phyloP scores from a whole-genome alignment of 2,329 filamentous ascomycete genomes.

The Phialophora tarda region DNA sequence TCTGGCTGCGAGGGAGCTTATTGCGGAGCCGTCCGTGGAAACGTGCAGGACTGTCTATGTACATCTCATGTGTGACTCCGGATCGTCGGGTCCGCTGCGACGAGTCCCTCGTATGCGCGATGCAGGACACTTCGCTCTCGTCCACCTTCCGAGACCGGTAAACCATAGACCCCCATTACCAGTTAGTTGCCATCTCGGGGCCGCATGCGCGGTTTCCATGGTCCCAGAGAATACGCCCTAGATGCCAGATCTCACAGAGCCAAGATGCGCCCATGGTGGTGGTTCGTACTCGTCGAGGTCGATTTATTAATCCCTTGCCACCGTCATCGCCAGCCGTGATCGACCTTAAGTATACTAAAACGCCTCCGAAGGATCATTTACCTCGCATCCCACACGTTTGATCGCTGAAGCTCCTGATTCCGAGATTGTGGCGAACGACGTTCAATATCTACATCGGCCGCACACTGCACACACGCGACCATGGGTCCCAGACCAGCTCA shows the following conservation, averaged over 20 bases:
- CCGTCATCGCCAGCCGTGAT: not conserved
- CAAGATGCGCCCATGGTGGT: not conserved
- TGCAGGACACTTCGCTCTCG: not conserved
- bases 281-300: not conserved
- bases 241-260: not conserved
- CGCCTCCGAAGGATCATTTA: slow-evolving; percentile 6
- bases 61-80: not conserved
- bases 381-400: not conserved
- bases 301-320: not conserved
- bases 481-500: not conserved
- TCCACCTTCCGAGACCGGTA: slow-evolving; percentile 6
- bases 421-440: not conserved
- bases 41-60: not conserved
- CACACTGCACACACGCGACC: not conserved
- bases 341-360: not conserved
- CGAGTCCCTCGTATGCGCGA: not conserved
- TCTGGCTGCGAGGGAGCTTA: not conserved
- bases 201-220: no score
- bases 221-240: not conserved
- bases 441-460: not conserved
- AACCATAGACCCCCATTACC: not conserved
- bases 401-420: not conserved
- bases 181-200: not conserved
- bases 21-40: not conserved
- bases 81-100: not conserved